Conservation (phyloP, 1,139 yeast species). For the Geotrichum carabidarum region DNA sequence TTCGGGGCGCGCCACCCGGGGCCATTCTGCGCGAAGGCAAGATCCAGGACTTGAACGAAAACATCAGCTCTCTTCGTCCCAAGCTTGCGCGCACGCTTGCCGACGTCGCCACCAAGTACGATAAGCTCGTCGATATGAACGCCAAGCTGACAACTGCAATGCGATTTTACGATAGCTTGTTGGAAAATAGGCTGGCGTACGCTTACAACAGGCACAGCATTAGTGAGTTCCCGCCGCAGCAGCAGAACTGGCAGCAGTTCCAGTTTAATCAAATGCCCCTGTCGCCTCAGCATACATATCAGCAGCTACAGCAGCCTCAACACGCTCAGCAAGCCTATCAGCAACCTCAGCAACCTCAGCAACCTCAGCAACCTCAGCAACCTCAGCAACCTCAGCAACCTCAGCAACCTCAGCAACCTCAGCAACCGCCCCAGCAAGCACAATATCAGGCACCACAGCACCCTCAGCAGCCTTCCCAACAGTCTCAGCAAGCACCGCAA, state of each 20-base stretch:
- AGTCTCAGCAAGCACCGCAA: constrained; percentile 11
- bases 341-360: constrained; percentile 8
- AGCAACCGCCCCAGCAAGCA: background rate
- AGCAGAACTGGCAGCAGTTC: background rate
- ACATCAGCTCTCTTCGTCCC: constrained; percentile 64
- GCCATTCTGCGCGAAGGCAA: constrained; percentile 57
- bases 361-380: background rate
- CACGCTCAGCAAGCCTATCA: constrained; percentile 4
- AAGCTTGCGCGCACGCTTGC: constrained; percentile 65
- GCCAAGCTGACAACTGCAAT: constrained; percentile 76
- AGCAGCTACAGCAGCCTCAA: background rate
- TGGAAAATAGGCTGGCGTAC: constrained; percentile 59
- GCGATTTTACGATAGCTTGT: constrained; percentile 68
- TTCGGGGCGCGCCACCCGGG: constrained; percentile 49
- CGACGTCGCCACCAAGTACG: constrained; percentile 61
- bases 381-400: constrained; percentile 3
- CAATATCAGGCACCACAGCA: background rate
- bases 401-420: constrained; percentile 9
- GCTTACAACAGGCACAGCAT: constrained; percentile 40
- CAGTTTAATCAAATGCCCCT: background rate
- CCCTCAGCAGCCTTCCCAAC: background rate
- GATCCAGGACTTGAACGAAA: constrained; percentile 59
- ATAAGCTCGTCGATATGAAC: constrained; percentile 68
- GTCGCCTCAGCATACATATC: background rate
- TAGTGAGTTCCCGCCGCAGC: constrained; percentile 11